Evolutionary conservation across 495 filamentous ascomycete species (phyloP), one percentile per base, ranked within the genome.

Genomic region (Penicillium dipodomyicola): DNA sequence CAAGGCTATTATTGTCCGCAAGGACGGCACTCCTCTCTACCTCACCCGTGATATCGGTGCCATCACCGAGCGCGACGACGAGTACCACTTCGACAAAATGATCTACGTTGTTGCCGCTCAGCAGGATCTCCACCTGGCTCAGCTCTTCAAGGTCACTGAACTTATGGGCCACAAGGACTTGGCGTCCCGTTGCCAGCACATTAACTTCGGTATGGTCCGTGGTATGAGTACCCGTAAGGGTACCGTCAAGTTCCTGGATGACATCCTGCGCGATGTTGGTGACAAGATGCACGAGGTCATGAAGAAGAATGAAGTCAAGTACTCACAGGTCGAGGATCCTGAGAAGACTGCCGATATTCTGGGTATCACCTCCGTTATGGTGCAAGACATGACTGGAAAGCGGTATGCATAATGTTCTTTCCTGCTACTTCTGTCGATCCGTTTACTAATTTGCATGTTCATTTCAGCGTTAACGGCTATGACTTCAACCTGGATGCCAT

Each of bases 281-380:
- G 85, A 87, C 23, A 83, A 85, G 68, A 88, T 89, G 84, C 85
- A 88, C 72, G 85, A 86, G 53, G 84, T 87, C 27, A 88, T 89
- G 84, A 74, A 73, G 70, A 81, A 72, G 69, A 88, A 87, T 67
- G 67, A 78, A 32, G 76, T 75, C 54, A 87, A 87, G 65, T 87
- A 89, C 62, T 65, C 79, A 53, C 84, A 88, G 72, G 82, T 88
- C 15, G 75, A 72, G 61, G 74, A 89, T 62, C 84, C 85, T 4
- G 80, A 73, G 45, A 69, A 78, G 57, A 76, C 74, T 9, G 75
- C 78, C 52, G 79, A 80, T 56, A 80, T 70, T 19, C 75, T 89
- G 11, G 86, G 85, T 54, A 88, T 88, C 52, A 82, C 80, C 17
- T 79, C 84, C 47, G 84, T 90, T 55, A 87, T 89, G 82, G 83